Evolutionary conservation across 2,329 filamentous ascomycete species (phyloP), one percentile per base, ranked within the genome.

Genomic region (Colletotrichum orchidophilum): DNA sequence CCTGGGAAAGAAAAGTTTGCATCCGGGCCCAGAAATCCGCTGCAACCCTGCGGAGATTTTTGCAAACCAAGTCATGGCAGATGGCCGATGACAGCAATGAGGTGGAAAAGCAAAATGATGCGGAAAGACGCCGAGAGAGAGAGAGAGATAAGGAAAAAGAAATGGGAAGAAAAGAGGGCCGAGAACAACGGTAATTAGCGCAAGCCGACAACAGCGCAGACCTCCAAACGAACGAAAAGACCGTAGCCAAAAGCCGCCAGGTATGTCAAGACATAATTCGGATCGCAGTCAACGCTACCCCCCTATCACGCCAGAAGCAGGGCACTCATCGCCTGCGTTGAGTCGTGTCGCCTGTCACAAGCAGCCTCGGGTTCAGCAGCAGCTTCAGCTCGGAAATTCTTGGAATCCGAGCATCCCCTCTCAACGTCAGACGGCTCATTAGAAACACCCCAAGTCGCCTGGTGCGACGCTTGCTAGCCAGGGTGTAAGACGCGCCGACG

Each of bases 361-460:
- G 53, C 53, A 64, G 42, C 66, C 60, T 69, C 66, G 66, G 66
- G n/a, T 35, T 29, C 49, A 18, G 9, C 31, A 13, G 12, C 58
- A 55, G n/a, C 12, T 8, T 55, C 29, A 26, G 33, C 55, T 35
- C 35, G 33, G 33, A 15, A 54, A 12, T 13, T 57, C 46, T 24
- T 29, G 49, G 50, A 24, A 18, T 9, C n/a, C 29, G 55, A 60
- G 39, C 49, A 61, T 70, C 55, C 15, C 49, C 35, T 61, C 49
- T 61, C 35, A 49, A 61, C 35, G 27, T 29, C 27, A 50, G 33
- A 57, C 55, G 13, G 62, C 60, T 61, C 35, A 24, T 29, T 54
- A 27, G 24, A 39, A 60, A 50, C 39, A 29, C 49, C 35, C 21
- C 55, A 39, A 31, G n/a, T 12, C 24, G 26, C 2, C 24, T 39